A percentile compares a stretch with the other conserved stretches of the same genome.
Conservation (phyloP, 495 filamentous ascomycete species). For the Thozetella sp. region DNA sequence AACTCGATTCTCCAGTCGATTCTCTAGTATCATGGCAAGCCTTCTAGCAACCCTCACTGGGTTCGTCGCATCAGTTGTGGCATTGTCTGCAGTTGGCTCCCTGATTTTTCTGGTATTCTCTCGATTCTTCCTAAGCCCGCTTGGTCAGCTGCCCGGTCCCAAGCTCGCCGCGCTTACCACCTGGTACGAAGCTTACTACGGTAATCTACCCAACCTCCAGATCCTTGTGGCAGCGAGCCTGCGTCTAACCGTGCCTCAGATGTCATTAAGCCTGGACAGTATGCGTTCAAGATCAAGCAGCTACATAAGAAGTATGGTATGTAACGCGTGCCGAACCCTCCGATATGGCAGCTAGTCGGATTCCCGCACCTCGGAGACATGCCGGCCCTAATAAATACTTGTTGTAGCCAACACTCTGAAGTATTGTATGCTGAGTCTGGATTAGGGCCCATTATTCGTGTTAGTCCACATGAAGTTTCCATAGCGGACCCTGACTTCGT, state of each 20-base stretch:
- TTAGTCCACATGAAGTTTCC: conserved; percentile 46
- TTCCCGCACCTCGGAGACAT: background rate
- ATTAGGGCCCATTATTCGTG: conserved; percentile 47
- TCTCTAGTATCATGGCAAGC: too few species aligned
- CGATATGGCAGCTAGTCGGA: background rate
- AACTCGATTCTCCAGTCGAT: too few species aligned
- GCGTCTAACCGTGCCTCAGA: background rate
- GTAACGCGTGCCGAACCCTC: background rate
- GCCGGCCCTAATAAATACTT: background rate
- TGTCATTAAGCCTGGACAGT: conserved; percentile 23
- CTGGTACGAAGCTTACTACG: conserved; percentile 53
- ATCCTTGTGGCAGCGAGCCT: background rate
- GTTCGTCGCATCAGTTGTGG: too few species aligned
- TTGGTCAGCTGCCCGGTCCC: conserved; percentile 44
- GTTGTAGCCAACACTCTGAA: too few species aligned
- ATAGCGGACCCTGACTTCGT: conserved; percentile 43
- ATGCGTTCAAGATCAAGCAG: conserved; percentile 19
- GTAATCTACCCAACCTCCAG: conserved; percentile 12
- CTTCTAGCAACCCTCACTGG: too few species aligned
- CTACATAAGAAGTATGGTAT: conserved; percentile 25
- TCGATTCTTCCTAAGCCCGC: conserved; percentile 37
- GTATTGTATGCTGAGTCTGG: background rate
- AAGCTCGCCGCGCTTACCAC: conserved; percentile 43
- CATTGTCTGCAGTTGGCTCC: too few species aligned
- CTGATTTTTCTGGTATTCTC: too few species aligned